Conservation (phyloP, 2,329 filamentous ascomycete species). For the Colletotrichum ledebouriae region DNA sequence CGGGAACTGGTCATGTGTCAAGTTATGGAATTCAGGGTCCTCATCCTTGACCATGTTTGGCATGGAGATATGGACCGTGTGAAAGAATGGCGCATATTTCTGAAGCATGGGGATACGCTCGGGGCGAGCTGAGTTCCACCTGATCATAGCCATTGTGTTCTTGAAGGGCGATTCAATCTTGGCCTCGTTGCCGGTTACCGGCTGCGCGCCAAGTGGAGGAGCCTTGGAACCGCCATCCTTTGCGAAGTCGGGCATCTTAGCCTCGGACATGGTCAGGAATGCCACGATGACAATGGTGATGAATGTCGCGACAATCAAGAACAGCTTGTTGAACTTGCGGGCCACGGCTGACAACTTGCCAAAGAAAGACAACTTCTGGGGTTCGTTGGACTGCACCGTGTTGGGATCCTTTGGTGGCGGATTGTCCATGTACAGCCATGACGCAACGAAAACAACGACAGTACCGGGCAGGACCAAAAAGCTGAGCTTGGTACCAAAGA, state of each 20-base stretch:
- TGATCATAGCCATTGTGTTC: slow-evolving; percentile 48
- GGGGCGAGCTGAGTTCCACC: slow-evolving; percentile 47
- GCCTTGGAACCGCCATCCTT: slow-evolving; percentile 22
- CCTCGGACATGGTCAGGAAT: slow-evolving; percentile 42
- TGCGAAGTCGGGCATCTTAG: slow-evolving; percentile 42
- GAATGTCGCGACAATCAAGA: slow-evolving; percentile 36
- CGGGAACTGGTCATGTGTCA: slow-evolving; percentile 48
- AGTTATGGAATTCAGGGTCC: slow-evolving; percentile 43
- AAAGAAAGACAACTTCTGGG: slow-evolving; percentile 36
- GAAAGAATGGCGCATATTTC: slow-evolving; percentile 51
- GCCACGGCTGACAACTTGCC: slow-evolving; percentile 38
- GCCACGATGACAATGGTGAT: slow-evolving; percentile 44
- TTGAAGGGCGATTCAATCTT: slow-evolving; percentile 47
- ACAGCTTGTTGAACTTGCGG: slow-evolving; percentile 41
- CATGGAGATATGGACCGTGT: slow-evolving; percentile 48
- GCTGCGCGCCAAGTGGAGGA: slow-evolving; percentile 9
- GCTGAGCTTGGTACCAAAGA: slow-evolving; percentile 49
- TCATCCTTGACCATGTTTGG: slow-evolving; percentile 42
- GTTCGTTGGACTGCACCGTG: slow-evolving; percentile 27
- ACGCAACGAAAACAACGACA: slow-evolving; percentile 49
- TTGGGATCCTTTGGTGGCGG: slow-evolving; percentile 46
- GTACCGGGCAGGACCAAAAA: slow-evolving; percentile 49
- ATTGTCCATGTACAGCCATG: slow-evolving; percentile 50
- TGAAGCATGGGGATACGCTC: slow-evolving; percentile 48
- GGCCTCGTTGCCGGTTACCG: slow-evolving; percentile 34